Conservation (phyloP, 805 yeast genomes). For the Ogataea haglerorum region DNA sequence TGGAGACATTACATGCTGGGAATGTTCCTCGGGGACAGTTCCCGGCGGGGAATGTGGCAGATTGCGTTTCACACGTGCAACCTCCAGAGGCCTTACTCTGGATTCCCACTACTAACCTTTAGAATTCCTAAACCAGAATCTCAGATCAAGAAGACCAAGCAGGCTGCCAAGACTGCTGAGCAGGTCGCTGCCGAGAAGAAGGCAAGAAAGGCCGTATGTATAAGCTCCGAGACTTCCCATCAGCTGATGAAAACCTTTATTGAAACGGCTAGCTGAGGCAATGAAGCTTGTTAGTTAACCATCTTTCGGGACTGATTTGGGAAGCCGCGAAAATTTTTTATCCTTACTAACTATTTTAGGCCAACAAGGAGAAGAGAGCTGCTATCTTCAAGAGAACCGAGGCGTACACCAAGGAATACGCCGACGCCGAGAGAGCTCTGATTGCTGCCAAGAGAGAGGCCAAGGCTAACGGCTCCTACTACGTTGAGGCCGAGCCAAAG, state of each 20-base stretch:
- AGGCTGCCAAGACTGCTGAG: constrained; percentile 72
- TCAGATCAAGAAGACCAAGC: constrained; percentile 77
- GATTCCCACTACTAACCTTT: constrained; percentile 21
- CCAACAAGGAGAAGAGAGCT: constrained; percentile 45
- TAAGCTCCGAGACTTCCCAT: constrained; percentile 25
- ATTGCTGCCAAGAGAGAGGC: constrained; percentile 89
- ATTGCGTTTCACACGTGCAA: constrained; percentile 12
- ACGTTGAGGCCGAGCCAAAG: constrained; percentile 92
- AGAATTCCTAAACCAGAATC: constrained; percentile 73
- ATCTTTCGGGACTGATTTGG: constrained; percentile 78
- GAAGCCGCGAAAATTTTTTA: constrained; percentile 2
- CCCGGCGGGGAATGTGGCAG: constrained; percentile 22
- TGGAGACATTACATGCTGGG: constrained; percentile 22
- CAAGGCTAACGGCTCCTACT: constrained; percentile 90
- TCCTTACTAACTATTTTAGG: constrained; percentile 34
- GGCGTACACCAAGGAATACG: constrained; percentile 94
- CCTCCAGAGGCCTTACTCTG: constrained; percentile 10
- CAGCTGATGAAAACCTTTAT: constrained; percentile 46
- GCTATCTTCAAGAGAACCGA: constrained; percentile 83
- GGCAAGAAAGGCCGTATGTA: constrained; percentile 80
- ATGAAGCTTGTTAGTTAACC: constrained; percentile 75
- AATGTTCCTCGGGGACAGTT: constrained; percentile 30
- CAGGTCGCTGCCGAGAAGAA: constrained; percentile 77
- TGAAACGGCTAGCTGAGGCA: constrained; percentile 64
- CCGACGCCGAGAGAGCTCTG: constrained; percentile 84